Evolutionary conservation across 345 rosid genomes (phyloP).

Genomic region (Salix purpurea): DNA sequence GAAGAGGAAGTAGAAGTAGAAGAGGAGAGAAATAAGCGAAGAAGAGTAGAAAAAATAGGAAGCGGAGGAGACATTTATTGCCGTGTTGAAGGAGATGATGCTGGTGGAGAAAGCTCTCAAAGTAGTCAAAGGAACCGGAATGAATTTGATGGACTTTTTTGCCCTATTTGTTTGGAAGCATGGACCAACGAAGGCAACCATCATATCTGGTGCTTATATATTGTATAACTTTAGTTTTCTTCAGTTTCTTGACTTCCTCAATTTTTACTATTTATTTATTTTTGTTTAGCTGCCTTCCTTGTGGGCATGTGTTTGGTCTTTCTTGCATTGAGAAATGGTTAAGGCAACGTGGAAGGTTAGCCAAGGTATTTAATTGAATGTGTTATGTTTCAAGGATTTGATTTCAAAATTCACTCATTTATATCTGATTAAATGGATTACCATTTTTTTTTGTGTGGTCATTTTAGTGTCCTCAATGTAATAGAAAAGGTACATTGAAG

Average conservation of each 20-base stretch:
- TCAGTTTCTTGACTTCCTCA: neutral
- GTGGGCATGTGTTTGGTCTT: slow-evolving; percentile 85
- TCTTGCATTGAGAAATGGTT: slow-evolving; percentile 79
- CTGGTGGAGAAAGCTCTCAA: slow-evolving; percentile 30
- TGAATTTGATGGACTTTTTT: slow-evolving; percentile 62
- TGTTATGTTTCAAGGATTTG: neutral
- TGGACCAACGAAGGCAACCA: slow-evolving; percentile 70
- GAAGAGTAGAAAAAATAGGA: slow-evolving; percentile 21
- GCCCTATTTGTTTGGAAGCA: slow-evolving; percentile 78
- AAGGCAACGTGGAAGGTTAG: slow-evolving; percentile 41
- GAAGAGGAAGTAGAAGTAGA: neutral
- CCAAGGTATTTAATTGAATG: slow-evolving; percentile 45
- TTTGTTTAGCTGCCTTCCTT: slow-evolving; percentile 69
- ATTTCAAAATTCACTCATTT: neutral
- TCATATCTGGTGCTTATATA: slow-evolving; percentile 53
- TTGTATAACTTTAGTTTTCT: neutral
- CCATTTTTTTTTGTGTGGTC: neutral
- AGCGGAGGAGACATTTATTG: slow-evolving; percentile 17
- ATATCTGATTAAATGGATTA: neutral
- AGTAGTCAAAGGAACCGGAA: slow-evolving; percentile 41
- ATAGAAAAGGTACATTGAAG: slow-evolving; percentile 44
- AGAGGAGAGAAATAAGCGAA: slow-evolving; percentile 34
- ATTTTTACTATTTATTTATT: neutral
- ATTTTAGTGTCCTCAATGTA: slow-evolving; percentile 87
- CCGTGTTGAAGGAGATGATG: slow-evolving; percentile 17